phyloP scores from a whole-genome alignment of 2,329 filamentous ascomycete genomes.

The Venturia aucupariae region DNA sequence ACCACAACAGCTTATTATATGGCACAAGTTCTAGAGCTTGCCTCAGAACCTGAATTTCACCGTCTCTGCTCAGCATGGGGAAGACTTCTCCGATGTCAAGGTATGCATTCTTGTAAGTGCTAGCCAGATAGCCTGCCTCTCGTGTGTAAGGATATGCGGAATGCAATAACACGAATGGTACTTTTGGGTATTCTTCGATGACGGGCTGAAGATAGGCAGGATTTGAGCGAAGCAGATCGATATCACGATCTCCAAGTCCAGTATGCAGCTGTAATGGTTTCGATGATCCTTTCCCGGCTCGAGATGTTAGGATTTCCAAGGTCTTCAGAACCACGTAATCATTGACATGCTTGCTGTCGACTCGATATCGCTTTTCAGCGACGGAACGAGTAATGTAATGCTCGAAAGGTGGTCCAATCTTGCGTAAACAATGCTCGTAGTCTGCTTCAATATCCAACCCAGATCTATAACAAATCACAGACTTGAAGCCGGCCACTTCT shows the following conservation, averaged over 20 bases:
- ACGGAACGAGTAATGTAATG: conserved; percentile 32
- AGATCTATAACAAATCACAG: conserved; percentile 71
- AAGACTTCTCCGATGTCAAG: conserved; percentile 79
- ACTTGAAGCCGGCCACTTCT: conserved; percentile 72
- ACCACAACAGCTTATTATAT: conserved; percentile 67
- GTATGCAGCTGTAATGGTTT: conserved; percentile 82
- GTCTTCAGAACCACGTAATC: conserved; percentile 58
- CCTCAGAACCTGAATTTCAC: conserved; percentile 60
- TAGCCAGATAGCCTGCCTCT: conserved; percentile 69
- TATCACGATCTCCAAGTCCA: conserved; percentile 71
- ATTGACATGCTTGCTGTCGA: conserved; percentile 58
- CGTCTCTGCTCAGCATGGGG: conserved; percentile 65
- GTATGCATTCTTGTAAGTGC: conserved; percentile 69
- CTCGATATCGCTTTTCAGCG: conserved; percentile 36
- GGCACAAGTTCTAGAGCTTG: conserved; percentile 69
- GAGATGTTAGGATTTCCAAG: conserved; percentile 46
- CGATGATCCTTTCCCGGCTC: conserved; percentile 34
- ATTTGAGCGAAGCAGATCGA: conserved; percentile 59
- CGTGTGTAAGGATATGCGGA: conserved; percentile 73
- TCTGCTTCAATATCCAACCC: conserved; percentile 54
- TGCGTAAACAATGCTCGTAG: conserved; percentile 28
- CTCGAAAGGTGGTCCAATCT: conserved; percentile 30
- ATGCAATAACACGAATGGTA: conserved; percentile 71
- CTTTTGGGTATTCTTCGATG: conserved; percentile 57
- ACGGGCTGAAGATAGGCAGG: conserved; percentile 67